Conservation (phyloP, 441 rosid species). For the Eutrema salsugineum region DNA sequence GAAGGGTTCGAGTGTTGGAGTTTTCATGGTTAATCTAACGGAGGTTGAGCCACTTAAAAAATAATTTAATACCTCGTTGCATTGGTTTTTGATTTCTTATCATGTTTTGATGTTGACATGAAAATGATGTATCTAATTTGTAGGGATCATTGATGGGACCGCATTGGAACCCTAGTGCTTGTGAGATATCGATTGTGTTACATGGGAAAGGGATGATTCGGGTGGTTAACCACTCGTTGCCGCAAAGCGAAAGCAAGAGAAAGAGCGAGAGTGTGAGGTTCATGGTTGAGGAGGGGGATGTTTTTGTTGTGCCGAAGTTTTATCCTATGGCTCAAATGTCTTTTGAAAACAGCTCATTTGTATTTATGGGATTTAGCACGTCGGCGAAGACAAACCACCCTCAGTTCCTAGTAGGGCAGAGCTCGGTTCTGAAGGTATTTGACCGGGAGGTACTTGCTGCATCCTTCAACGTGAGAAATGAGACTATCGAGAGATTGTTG, state of each 20-base stretch:
- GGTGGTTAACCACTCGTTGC: slow-evolving; percentile 38
- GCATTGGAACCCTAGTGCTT: slow-evolving; percentile 84
- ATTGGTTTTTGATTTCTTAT: background rate
- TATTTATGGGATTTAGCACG: slow-evolving; percentile 93
- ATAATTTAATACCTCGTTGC: background rate
- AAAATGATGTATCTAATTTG: background rate
- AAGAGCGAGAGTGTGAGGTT: slow-evolving; percentile 62
- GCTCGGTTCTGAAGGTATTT: slow-evolving; percentile 48
- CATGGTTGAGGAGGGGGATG: slow-evolving; percentile 69
- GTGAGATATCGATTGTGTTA: slow-evolving; percentile 70
- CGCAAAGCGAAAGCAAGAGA: background rate
- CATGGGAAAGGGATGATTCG: slow-evolving; percentile 76
- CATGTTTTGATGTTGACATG: background rate
- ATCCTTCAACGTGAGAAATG: slow-evolving; percentile 53
- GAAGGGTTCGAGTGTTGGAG: slow-evolving; percentile 51
- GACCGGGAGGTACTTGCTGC: slow-evolving; percentile 43
- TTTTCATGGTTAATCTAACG: slow-evolving; percentile 83
- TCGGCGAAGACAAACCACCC: slow-evolving; percentile 51
- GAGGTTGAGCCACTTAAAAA: slow-evolving; percentile 22
- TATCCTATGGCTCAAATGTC: slow-evolving; percentile 93
- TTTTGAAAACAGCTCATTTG: slow-evolving; percentile 66
- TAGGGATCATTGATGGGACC: slow-evolving; percentile 97
- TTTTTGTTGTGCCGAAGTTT: slow-evolving; percentile 65
- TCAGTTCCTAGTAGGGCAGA: slow-evolving; percentile 65
- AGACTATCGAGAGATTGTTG: slow-evolving; percentile 48